These are phyloP conservation scores for Tylopilus cervinicoccineus DNA, from an alignment of 768 basidiomycete genomes.

Conservation along the genomic window DNA sequence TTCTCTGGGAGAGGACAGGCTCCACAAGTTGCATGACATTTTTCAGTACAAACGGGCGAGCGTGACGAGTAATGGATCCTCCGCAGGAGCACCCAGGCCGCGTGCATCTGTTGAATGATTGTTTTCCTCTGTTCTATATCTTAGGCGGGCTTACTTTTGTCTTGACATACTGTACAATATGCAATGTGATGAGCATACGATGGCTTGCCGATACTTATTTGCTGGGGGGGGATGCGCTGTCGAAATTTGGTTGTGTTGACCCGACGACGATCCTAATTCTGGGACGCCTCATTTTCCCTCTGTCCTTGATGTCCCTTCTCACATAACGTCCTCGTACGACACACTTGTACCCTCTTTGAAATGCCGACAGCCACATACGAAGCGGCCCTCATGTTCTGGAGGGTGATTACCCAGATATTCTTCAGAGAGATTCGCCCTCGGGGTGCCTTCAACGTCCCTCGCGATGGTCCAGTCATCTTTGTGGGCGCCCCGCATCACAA, in stretches of 20 bases:
- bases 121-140: constrained; percentile 13
- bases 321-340: constrained; percentile 7
- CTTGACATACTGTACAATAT: constrained; percentile 30
- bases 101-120: constrained; percentile 19
- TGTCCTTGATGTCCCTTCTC: constrained; percentile 11
- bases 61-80: constrained; percentile 45
- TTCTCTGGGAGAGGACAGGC: constrained; percentile 51
- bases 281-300: background rate
- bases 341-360: constrained; percentile 1
- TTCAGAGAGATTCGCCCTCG: constrained; percentile 94
- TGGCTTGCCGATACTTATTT: too few relatives aligned
- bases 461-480: constrained; percentile 87
- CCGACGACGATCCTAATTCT: background rate
- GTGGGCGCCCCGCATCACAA: constrained; percentile 92
- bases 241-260: constrained; percentile 29
- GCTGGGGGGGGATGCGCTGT: background rate
- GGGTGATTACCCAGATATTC: constrained; percentile 85
- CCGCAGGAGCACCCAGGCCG: constrained; percentile 16
- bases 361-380: constrained; percentile 51
- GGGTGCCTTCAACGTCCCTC: constrained; percentile 92
- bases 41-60: constrained; percentile 78
- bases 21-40: constrained; percentile 73
- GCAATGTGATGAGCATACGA: constrained; percentile 22
- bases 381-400: constrained; percentile 79
- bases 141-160: constrained; percentile 16